Percentiles rank a stretch among this genome's conserved stretches.
These are phyloP conservation scores for Vaccinium myrtillus DNA, from an alignment of 148 eudicot genomes.

Conservation along the genomic window DNA sequence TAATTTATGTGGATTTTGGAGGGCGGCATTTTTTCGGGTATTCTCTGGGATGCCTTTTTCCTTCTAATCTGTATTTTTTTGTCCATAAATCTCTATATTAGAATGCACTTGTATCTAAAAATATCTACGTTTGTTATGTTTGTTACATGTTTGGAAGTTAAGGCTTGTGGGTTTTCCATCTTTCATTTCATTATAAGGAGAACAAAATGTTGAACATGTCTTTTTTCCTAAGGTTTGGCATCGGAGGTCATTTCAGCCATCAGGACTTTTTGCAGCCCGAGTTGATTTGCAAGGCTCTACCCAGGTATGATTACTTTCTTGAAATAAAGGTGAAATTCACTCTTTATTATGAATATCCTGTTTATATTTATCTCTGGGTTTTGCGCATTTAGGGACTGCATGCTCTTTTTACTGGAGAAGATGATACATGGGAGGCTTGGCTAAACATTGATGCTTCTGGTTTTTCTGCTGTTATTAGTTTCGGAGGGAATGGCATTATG, in stretches of 20 bases:
- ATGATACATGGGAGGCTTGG: slow-evolving; percentile 99
- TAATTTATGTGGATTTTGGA: background rate
- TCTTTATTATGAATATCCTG: background rate
- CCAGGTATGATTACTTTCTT: slow-evolving; percentile 48
- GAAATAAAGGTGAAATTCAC: slow-evolving; percentile 9
- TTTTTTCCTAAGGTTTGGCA: slow-evolving; percentile 78
- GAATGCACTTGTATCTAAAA: background rate
- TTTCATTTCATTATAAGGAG: background rate
- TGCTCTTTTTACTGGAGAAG: slow-evolving; percentile 96
- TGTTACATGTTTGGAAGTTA: background rate
- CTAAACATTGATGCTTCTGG: slow-evolving; percentile 84
- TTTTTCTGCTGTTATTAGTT: slow-evolving; percentile 53
- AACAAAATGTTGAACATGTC: background rate
- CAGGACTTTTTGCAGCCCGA: slow-evolving; percentile 98
- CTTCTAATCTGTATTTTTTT: background rate
- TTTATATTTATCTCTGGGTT: background rate
- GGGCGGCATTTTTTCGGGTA: background rate
- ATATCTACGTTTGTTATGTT: background rate
- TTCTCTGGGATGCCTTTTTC: background rate
- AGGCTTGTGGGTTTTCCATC: background rate
- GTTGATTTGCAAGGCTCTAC: slow-evolving; percentile 91
- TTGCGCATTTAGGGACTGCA: slow-evolving; percentile 65
- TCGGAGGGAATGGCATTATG: slow-evolving; percentile 70
- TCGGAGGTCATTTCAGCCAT: slow-evolving; percentile 89
- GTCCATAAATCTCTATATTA: background rate